Conservation (phyloP, 768 basidiomycete genomes). For the Boletus pseudopeckii region DNA sequence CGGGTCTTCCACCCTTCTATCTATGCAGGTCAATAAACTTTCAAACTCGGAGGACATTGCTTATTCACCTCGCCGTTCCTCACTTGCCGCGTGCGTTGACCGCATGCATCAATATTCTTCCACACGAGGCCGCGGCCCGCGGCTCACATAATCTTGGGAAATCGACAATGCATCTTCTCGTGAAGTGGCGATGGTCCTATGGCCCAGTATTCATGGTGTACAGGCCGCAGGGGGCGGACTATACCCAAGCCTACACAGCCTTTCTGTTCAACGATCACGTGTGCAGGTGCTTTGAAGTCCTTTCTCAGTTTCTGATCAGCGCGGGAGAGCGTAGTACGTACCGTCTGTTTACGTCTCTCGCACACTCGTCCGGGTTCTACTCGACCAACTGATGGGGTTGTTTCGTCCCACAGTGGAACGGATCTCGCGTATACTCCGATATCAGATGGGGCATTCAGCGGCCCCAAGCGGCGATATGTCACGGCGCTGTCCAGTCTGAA, state of each 20-base stretch:
- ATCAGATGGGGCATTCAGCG: neutral
- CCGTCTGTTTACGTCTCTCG: slow-evolving; percentile 8
- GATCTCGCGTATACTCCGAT: slow-evolving; percentile 2
- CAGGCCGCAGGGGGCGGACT: neutral
- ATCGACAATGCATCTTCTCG: neutral
- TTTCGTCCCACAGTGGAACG: slow-evolving; percentile 13
- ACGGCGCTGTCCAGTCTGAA: neutral
- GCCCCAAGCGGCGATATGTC: neutral
- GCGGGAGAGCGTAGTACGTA: neutral
- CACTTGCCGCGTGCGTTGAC: slow-evolving; percentile 3
- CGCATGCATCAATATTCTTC: slow-evolving; percentile 3
- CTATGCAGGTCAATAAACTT: slow-evolving; percentile 14
- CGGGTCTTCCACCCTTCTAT: neutral
- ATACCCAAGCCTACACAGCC: neutral
- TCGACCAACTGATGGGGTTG: neutral
- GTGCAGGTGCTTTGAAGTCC: neutral
- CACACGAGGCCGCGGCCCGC: slow-evolving; percentile 22
- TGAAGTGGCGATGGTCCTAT: neutral
- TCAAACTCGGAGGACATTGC: slow-evolving; percentile 4
- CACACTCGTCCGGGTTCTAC: neutral
- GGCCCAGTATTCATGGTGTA: neutral
- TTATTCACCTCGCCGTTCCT: slow-evolving; percentile 8
- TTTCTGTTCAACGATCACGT: neutral
- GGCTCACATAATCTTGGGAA: slow-evolving; percentile 1
- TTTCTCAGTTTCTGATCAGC: slow-evolving; percentile 7